Base-by-base conservation (phyloP, 2,329 filamentous ascomycete species). In the Plenodomus lindquistii region DNA sequence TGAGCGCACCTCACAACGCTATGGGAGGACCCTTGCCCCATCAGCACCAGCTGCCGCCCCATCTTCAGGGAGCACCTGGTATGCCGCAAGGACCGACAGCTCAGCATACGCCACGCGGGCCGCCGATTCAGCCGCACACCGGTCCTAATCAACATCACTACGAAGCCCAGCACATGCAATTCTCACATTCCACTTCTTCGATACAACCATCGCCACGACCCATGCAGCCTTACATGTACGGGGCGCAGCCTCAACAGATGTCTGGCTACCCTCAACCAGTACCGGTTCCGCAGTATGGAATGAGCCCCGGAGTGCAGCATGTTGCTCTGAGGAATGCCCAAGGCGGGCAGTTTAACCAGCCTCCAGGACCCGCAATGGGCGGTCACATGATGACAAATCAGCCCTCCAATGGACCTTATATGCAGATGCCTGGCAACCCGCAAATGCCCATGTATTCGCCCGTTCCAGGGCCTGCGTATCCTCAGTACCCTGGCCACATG, bases 141-240 rank as follows among this genome's bases (percentile, higher is more conserved):
- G 82, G 81, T 5, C 82, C 85, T 36, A 83, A 81, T 15, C 81
- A 86, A 58, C 89, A 86, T 62, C 86, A 85, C 50, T 85, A 86
- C 59, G 92, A 96, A 59, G 88, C 91, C 49, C 89, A 92, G 65
- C 85, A 91, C 42, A 96, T 97, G 89, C 82, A 84, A 59, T 88
- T 94, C 75, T 89, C 89, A 6, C 91, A 87, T 58, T 91, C 89
- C 19, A 86, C 86, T 3, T 91, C 92, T 62, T 90, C 91, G 2
- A 72, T 79, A 2, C 94, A 91, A 70, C 87, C 89, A 8, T 96
- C 92, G 15, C 91, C 93, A 40, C 85, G 91, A 42, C 82, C 91
- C 60, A 82, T 85, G 42, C 87, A 86, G 55, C 81, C 85, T 15
- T 84, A 85, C 22, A 83, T 90, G 70, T 92, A 91, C 59, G 82